Percentiles rank a stretch among this genome's conserved stretches.
These are phyloP conservation scores for Neotropicomus parvogracilis DNA, from an alignment of 1,284 basidiomycete genomes.

Conservation along the genomic window DNA sequence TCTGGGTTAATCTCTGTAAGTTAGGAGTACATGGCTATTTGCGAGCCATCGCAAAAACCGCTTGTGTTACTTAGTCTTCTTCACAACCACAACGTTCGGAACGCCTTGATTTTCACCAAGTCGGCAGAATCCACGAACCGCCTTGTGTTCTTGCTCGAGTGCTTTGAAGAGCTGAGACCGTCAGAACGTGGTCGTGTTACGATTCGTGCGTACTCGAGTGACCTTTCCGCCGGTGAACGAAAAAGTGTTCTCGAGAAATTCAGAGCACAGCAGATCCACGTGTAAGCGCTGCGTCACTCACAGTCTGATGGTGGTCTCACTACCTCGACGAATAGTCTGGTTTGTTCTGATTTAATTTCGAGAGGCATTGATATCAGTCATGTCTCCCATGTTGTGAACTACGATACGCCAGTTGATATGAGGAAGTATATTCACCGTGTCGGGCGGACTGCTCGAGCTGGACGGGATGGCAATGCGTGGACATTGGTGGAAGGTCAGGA, in stretches of 20 bases:
- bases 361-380: conserved; percentile 95
- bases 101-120: conserved; percentile 93
- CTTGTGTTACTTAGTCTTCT: conserved; percentile 87
- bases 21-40: conserved; percentile 87
- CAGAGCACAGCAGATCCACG: conserved; percentile 75
- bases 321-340: conserved; percentile 50
- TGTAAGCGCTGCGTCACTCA: conserved; percentile 49
- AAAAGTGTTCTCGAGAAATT: conserved; percentile 79
- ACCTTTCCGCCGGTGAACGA: conserved; percentile 73
- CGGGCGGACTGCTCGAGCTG: conserved; percentile 91
- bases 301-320: conserved; percentile 11
- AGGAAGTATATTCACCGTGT: conserved; percentile 97
- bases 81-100: conserved; percentile 54
- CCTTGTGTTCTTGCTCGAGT: conserved; percentile 79
- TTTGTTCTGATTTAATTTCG: conserved; percentile 94
- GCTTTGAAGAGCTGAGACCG: conserved; percentile 64
- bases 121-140: conserved; percentile 87
- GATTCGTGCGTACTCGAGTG: conserved; percentile 81
- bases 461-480: conserved; percentile 85
- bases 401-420: conserved; percentile 95
- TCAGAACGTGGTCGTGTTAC: conserved; percentile 37
- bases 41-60: conserved; percentile 80
- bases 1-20: background rate
- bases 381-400: conserved; percentile 89
- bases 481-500: conserved; percentile 95